A percentile compares a stretch with the other conserved stretches of the same genome.
Conservation (phyloP, 306 rosid species). For the Nissolia schottii region DNA sequence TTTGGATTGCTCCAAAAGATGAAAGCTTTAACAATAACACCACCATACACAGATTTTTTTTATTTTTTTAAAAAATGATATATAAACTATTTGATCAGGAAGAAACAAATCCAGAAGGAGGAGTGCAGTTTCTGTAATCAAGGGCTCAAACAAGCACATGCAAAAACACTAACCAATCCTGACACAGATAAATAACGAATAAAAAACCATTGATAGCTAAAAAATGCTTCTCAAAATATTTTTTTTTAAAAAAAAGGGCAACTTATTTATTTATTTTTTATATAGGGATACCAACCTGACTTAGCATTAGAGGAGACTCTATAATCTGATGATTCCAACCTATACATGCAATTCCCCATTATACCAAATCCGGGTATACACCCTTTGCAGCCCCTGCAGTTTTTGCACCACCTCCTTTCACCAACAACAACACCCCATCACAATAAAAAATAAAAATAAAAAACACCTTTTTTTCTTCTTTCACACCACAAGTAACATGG, state of each 20-base stretch:
- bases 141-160: neutral
- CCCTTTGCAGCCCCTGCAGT: neutral
- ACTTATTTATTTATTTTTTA: neutral
- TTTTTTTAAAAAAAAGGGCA: neutral
- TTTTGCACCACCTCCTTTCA: conserved; percentile 32
- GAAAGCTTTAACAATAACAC: neutral
- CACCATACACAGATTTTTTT: too few relatives aligned
- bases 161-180: neutral
- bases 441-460: conserved; percentile 19
- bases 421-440: conserved; percentile 33
- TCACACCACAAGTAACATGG: conserved; percentile 24
- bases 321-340: conserved; percentile 59
- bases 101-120: conserved; percentile 13
- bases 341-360: conserved; percentile 91
- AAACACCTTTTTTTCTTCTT: neutral
- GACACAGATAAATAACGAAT: neutral
- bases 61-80: too few relatives aligned
- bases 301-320: conserved; percentile 88
- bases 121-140: conserved; percentile 8
- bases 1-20: neutral
- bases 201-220: too few relatives aligned
- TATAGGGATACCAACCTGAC: conserved; percentile 52
- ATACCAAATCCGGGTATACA: conserved; percentile 22
- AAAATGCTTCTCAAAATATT: too few relatives aligned
- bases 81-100: too few relatives aligned